Evolutionary conservation across 2,329 filamentous ascomycete species (phyloP).

Genomic region (Pseudocercospora crystallina): DNA sequence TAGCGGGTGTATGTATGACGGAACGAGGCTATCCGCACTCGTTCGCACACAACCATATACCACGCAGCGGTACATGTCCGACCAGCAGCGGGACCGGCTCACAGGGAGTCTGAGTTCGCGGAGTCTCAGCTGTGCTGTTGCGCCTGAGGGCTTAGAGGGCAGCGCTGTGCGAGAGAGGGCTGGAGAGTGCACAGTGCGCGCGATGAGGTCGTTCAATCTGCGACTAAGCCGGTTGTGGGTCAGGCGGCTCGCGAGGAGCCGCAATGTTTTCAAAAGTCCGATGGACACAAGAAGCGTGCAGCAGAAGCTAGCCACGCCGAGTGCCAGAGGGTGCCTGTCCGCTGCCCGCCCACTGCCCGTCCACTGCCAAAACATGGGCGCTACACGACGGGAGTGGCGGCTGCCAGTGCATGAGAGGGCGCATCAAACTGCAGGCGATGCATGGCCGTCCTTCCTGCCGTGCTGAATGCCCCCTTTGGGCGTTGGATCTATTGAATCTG

Average conservation of each 20-base stretch:
- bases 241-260: conserved; percentile 11
- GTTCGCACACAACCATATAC: no score
- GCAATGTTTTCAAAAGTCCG: conserved; percentile 19
- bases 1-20: conserved; percentile 14
- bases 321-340: no score
- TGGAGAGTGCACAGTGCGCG: not conserved
- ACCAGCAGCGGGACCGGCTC: no score
- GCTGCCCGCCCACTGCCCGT: no score
- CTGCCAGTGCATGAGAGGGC: not conserved
- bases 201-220: conserved; percentile 17
- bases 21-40: not conserved
- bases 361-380: no score
- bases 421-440: not conserved
- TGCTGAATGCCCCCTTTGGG: not conserved
- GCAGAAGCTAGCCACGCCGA: no score
- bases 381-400: not conserved
- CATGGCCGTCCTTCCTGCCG: not conserved
- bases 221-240: no score
- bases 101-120: conserved; percentile 5
- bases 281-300: conserved; percentile 10
- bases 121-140: conserved; percentile 12
- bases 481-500: conserved; percentile 18
- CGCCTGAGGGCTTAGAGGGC: not conserved
- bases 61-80: no score
- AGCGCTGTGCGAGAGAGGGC: no score